Percentiles rank a stretch among this genome's conserved stretches.
These are phyloP conservation scores for Acanthamoeba comandoni DNA, from an alignment of 208 protist species.

Conservation along the genomic window DNA sequence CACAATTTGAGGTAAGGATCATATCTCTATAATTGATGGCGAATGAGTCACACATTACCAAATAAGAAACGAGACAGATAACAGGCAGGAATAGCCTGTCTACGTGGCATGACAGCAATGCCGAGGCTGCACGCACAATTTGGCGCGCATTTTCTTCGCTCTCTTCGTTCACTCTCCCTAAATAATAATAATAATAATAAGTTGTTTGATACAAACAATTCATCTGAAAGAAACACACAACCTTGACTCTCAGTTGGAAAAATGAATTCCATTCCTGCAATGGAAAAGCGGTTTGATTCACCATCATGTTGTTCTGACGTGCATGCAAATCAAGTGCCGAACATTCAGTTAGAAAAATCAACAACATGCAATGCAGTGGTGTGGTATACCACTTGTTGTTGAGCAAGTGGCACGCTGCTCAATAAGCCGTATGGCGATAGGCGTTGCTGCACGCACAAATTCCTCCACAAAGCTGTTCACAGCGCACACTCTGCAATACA, in stretches of 20 bases:
- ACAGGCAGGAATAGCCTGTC: slow-evolving; percentile 50
- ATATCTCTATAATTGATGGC: not conserved
- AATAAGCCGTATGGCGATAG: slow-evolving; percentile 29
- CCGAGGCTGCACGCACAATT: slow-evolving; percentile 8
- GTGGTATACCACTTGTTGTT: slow-evolving; percentile 28
- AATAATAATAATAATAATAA: no score
- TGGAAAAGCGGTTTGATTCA: slow-evolving; percentile 22
- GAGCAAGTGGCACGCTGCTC: not conserved
- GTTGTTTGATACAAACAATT: no score
- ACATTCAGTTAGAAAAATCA: not conserved
- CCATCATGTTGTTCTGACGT: not conserved
- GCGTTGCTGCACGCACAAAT: slow-evolving; percentile 21
- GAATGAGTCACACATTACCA: not conserved
- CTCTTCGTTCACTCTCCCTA: not conserved
- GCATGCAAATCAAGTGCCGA: not conserved
- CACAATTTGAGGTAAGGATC: not conserved
- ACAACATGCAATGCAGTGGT: slow-evolving; percentile 26
- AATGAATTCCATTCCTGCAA: slow-evolving; percentile 36
- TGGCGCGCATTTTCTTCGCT: slow-evolving; percentile 4
- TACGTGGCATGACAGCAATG: slow-evolving; percentile 43
- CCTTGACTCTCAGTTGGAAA: slow-evolving; percentile 40
- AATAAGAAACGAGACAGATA: slow-evolving; percentile 23
- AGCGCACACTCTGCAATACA: slow-evolving; percentile 43
- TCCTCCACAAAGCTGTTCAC: slow-evolving; percentile 52
- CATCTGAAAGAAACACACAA: not conserved